Evolutionary conservation across 805 yeast genomes (phyloP).

Genomic region (Suhomyces tanzawaensis): DNA sequence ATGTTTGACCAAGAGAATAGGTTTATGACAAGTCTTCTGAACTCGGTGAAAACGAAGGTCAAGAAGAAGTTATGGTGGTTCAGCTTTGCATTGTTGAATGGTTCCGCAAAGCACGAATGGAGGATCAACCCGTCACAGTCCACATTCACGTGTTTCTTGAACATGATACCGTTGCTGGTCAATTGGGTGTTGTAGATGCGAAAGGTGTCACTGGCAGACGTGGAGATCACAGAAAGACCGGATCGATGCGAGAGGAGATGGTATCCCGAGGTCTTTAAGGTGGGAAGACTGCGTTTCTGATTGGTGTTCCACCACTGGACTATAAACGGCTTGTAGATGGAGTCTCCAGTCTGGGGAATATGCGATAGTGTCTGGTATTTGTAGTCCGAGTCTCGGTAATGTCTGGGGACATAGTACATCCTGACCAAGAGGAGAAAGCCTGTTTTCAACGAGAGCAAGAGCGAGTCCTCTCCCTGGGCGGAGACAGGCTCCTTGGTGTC

Average conservation of each 20-base stretch:
- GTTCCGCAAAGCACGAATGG: slow-evolving; percentile 43
- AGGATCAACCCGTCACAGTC: slow-evolving; percentile 41
- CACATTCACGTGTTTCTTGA: slow-evolving; percentile 38
- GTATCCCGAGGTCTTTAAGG: slow-evolving; percentile 24
- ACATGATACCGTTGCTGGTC: slow-evolving; percentile 36
- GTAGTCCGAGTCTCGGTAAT: slow-evolving; percentile 24
- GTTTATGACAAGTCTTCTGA: slow-evolving; percentile 34
- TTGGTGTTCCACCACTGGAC: slow-evolving; percentile 49
- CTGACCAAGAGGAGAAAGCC: slow-evolving; percentile 41
- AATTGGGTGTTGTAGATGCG: slow-evolving; percentile 37
- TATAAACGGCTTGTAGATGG: slow-evolving; percentile 39
- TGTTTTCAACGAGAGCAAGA: slow-evolving; percentile 38
- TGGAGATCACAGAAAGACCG: slow-evolving; percentile 39
- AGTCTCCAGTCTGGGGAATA: slow-evolving; percentile 11
- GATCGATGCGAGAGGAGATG: slow-evolving; percentile 33
- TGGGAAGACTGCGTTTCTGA: slow-evolving; percentile 10
- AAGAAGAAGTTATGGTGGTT: slow-evolving; percentile 34
- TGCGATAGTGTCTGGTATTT: slow-evolving; percentile 10
- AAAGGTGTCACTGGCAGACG: slow-evolving; percentile 34
- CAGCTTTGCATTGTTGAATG: slow-evolving; percentile 14
- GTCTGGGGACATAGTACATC: slow-evolving; percentile 35
- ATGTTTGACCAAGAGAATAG: slow-evolving; percentile 42
- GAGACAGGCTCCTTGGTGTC: not conserved
- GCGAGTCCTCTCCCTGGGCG: slow-evolving; percentile 32
- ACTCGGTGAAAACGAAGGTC: slow-evolving; percentile 34